Evolutionary conservation across 2,329 filamentous ascomycete species (phyloP).

Genomic region (Apiospora aurea): DNA sequence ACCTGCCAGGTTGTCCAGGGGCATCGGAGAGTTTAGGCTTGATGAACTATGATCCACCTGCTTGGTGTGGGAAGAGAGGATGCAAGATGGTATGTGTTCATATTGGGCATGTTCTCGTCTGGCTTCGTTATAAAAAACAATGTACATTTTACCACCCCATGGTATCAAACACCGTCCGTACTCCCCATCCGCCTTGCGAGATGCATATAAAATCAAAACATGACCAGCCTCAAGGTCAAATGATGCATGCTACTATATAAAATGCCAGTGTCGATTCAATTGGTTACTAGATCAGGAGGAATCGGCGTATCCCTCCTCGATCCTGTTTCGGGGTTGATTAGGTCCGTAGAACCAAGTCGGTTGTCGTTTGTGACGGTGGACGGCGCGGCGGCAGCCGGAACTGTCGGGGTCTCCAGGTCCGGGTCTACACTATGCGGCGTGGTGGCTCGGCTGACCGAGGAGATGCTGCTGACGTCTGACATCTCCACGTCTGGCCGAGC

Average conservation of each 20-base stretch:
- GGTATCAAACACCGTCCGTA: conserved; percentile 4
- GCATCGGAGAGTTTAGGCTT: background rate
- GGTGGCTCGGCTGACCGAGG: conserved; percentile 44
- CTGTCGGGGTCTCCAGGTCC: conserved; percentile 50
- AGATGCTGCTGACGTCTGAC: conserved; percentile 54
- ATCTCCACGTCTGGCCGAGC: conserved; percentile 53
- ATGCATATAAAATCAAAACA: conserved; percentile 18
- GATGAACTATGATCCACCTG: background rate
- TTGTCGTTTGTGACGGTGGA: conserved; percentile 26
- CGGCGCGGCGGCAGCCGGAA: conserved; percentile 29
- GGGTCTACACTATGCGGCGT: conserved; percentile 43
- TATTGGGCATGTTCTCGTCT: conserved; percentile 1
- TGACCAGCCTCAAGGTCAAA: background rate
- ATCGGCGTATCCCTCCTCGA: conserved; percentile 46
- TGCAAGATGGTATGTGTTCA: background rate
- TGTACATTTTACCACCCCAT: conserved; percentile 16
- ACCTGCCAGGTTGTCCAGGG: background rate
- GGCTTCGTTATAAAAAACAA: conserved; percentile 21
- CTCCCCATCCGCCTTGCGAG: conserved; percentile 15
- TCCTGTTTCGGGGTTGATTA: conserved; percentile 39
- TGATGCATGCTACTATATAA: conserved; percentile 18
- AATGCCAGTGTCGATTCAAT: background rate
- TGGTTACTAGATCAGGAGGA: conserved; percentile 40
- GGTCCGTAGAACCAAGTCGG: conserved; percentile 39
- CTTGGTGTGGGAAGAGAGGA: background rate